Evolutionary conservation across 495 filamentous ascomycete genomes (phyloP).

Genomic region (Annulohypoxylon stygium): DNA sequence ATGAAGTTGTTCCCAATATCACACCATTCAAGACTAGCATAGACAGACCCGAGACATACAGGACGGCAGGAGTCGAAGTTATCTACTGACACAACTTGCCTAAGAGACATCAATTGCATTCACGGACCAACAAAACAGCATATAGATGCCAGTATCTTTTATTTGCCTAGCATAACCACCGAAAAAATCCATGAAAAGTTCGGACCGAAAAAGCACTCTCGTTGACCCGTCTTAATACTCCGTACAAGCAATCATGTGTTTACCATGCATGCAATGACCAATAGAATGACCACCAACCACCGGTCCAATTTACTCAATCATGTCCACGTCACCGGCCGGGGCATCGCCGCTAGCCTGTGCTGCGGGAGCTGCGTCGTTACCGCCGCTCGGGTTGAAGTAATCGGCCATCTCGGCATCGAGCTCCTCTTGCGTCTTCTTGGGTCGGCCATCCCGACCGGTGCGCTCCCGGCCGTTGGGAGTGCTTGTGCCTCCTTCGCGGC

Average conservation of each 20-base stretch:
- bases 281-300: not conserved
- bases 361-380: conserved; percentile 43
- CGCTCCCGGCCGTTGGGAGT: conserved; percentile 54
- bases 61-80: too few species aligned
- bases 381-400: conserved; percentile 75
- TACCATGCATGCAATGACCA: conserved; percentile 4
- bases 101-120: not conserved
- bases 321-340: conserved; percentile 53
- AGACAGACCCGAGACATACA: not conserved
- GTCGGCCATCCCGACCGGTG: conserved; percentile 67
- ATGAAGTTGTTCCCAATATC: too few species aligned
- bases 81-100: not conserved
- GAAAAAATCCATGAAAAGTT: not conserved
- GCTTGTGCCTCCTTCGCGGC: conserved; percentile 56
- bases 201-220: conserved; percentile 5
- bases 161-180: not conserved
- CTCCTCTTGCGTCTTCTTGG: conserved; percentile 91
- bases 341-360: conserved; percentile 42
- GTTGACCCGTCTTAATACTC: conserved; percentile 13
- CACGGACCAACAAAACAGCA: not conserved
- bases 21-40: not conserved
- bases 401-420: conserved; percentile 96
- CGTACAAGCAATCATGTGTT: conserved; percentile 3
- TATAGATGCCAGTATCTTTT: too few species aligned
- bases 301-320: conserved; percentile 52